Base-by-base conservation (phyloP, 305 asterid genomes). In the Rubia tinctorum region DNA sequence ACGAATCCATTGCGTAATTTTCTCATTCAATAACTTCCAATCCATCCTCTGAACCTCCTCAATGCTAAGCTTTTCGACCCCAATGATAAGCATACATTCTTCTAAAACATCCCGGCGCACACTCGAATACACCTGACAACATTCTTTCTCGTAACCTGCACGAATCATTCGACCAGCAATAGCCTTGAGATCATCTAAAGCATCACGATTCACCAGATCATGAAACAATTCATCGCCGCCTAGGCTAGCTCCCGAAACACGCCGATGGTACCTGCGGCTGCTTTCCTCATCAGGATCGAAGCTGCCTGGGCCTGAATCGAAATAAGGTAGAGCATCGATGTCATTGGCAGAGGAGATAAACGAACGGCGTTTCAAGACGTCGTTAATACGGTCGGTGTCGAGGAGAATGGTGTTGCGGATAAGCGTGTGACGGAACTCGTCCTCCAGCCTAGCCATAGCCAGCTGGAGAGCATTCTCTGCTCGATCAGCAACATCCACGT, bases 21-120 rank as follows among this genome's bases (percentile, higher is more conserved):
- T 95, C 51, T 91, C 97, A 64, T 95, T 95, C 86, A 90, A 73
- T 43, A 83, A 72, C 37, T 77, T 86, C 96, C 96, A 87, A 18
- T 90, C 92, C 67, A 89, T 87, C 87, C 85, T 90, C 84, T 95
- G 98, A 51, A 95, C 98, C 83, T 95, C 98, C 88, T 95, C 98
- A 71, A 95, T 95, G 77, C 99, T 95, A 83, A 89, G 69, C 74
- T 84, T 92, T 81, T 95, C 97, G 25, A 92, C 91, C 55, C 95
- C 97, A 63, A 95, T 89, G 73, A 85, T 87, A 20, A 77, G 69
- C 92, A 92, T 70, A 80, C 89, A 89, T 74, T 95, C 99, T 55
- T 92, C 98, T 4, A 95, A 87, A 60, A 85, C 96, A 77, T 90
- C 96, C 17, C 98, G 88, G 39, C 97, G 92, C 34, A 92, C 95